Conservation (phyloP, 768 basidiomycete species). For the Gymnopilus dilepis region DNA sequence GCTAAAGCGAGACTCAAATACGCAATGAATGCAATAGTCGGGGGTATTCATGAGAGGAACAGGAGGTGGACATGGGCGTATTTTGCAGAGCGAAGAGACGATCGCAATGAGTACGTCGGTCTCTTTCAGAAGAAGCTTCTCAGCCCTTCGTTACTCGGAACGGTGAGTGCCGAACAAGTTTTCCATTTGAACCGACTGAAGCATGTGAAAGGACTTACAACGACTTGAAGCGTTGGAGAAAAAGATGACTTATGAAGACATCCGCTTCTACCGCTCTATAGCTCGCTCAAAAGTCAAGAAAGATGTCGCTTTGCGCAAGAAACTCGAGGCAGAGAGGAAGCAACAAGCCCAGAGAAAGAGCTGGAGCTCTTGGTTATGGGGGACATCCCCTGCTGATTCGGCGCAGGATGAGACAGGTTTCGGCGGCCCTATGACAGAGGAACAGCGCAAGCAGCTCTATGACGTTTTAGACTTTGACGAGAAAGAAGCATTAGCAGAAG, state of each 20-base stretch:
- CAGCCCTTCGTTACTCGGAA: conserved; percentile 48
- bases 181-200: not conserved
- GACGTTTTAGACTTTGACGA: conserved; percentile 93
- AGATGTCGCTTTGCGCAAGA: conserved; percentile 73
- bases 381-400: conserved; percentile 46
- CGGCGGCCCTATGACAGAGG: conserved; percentile 79
- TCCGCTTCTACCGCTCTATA: conserved; percentile 96
- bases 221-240: conserved; percentile 71
- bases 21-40: conserved; percentile 79
- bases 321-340: conserved; percentile 70
- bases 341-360: conserved; percentile 54
- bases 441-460: conserved; percentile 89
- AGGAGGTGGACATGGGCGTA: conserved; percentile 92
- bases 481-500: conserved; percentile 70
- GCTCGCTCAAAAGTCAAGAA: conserved; percentile 88
- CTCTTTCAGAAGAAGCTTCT: conserved; percentile 81
- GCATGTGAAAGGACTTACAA: conserved; percentile 50
- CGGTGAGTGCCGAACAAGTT: conserved; percentile 48
- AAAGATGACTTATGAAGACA: conserved; percentile 91
- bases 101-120: conserved; percentile 82
- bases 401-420: conserved; percentile 60
- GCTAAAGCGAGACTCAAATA: conserved; percentile 77
- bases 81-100: conserved; percentile 87
- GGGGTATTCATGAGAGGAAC: conserved; percentile 82
- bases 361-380: conserved; percentile 86